Base-by-base conservation (phyloP, 208 protist genomes). In the Phytomonas francai region DNA sequence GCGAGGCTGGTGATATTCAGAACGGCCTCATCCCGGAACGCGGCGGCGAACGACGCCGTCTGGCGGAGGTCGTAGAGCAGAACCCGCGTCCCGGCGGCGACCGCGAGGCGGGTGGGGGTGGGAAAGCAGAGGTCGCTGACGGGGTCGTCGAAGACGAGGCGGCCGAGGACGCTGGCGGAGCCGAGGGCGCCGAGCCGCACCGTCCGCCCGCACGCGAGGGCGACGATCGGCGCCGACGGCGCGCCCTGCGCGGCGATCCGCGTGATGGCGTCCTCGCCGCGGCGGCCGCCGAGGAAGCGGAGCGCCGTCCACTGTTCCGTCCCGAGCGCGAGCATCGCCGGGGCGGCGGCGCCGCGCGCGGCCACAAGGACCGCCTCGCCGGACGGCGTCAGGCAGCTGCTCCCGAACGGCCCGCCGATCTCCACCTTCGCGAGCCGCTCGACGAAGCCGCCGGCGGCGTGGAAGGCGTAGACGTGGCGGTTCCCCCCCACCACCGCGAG, bases 61-160 rank as follows among this genome's bases (percentile, higher is more conserved):
- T 87, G 87, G 60, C 90, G 90, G 3, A 95, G 69, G 56, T 95
- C 90, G 67, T 92, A 95, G 11, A 95, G 70, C 3, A 71, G 70
- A 27, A 95, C 69, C 58, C 77, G 81, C 54, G 83, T 83, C 33
- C 78, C 81, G 6, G 80, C 80, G 3, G 90, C 87, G 57, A 93
- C 67, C 16, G 76, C 79, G 9, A 95, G 42, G 67, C 92, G 81
- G 12, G 84, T 74, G 30, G 83, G 36, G 19, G 76, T 73, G 14
- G 78, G 63, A 64, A 92, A 95, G 32, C 51, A 42, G 0, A 87
- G 65, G 33, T 90, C 87, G 25, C 71, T 69, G 12, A 93, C 81
- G 0, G 79, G 51, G 22, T 71, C 72, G 64, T 84, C 83, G 16
- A 80, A 31, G 11, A 78, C 72, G 69, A 95, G 81, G 27, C 68